These are phyloP conservation scores for Pseudocercospora fijiensis DNA, from an alignment of 2,329 filamentous ascomycete species.

Conservation along the genomic window DNA sequence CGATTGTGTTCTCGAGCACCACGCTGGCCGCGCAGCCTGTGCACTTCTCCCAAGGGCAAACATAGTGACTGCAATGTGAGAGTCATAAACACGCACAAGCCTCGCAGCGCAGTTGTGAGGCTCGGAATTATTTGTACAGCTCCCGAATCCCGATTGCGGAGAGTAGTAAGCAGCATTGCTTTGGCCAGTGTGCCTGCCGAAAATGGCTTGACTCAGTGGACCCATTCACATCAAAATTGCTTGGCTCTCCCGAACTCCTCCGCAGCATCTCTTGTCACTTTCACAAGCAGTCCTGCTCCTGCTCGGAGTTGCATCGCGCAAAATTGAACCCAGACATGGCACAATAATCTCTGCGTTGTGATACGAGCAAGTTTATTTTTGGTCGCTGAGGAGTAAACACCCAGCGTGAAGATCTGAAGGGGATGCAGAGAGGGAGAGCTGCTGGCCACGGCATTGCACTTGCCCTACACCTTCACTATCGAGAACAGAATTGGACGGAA, in stretches of 20 bases:
- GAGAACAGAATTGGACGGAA: background rate
- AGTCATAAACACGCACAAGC: background rate
- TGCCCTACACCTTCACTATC: background rate
- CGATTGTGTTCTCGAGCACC: slow-evolving; percentile 29
- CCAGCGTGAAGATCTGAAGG: background rate
- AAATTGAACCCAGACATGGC: no score
- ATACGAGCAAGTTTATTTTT: background rate
- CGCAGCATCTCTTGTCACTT: background rate
- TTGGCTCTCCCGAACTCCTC: background rate
- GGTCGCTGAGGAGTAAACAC: background rate
- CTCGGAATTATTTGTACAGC: background rate
- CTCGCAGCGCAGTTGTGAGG: background rate
- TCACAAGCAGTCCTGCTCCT: no score
- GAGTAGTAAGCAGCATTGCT: slow-evolving; percentile 3
- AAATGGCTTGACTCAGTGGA: no score
- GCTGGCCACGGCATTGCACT: background rate
- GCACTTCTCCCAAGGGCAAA: slow-evolving; percentile 20
- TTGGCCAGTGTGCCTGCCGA: background rate
- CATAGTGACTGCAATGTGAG: slow-evolving; percentile 14
- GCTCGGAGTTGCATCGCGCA: no score
- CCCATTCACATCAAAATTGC: background rate
- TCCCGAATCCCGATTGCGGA: background rate
- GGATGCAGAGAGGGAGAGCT: no score
- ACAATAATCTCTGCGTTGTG: background rate
- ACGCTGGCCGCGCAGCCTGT: slow-evolving; percentile 24